These are phyloP conservation scores for Friedmanniomyces simplex DNA, from an alignment of 495 filamentous ascomycete genomes.

Conservation along the genomic window DNA sequence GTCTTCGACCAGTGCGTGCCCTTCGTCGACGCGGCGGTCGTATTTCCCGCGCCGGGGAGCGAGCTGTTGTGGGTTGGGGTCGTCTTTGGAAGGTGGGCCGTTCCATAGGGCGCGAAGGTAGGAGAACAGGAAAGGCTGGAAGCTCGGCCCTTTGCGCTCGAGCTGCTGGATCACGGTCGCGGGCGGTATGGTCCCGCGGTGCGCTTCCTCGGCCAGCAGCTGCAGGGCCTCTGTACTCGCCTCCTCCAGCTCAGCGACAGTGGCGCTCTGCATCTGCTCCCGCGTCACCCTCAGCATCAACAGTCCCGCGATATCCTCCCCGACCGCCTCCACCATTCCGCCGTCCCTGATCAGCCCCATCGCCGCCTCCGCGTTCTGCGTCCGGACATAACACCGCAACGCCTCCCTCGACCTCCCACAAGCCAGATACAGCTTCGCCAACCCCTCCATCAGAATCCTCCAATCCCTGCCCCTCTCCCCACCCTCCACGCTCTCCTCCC, in stretches of 20 bases:
- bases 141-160: conserved; percentile 30
- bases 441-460: conserved; percentile 68
- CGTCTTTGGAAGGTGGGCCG: conserved; percentile 29
- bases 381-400: conserved; percentile 72
- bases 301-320: conserved; percentile 77
- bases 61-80: background rate
- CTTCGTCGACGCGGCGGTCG: conserved; percentile 39
- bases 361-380: conserved; percentile 82
- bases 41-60: conserved; percentile 5
- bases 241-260: conserved; percentile 60
- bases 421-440: conserved; percentile 74
- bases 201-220: conserved; percentile 81
- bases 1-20: conserved; percentile 64
- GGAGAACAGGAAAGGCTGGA: conserved; percentile 70
- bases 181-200: conserved; percentile 74
- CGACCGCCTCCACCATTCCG: conserved; percentile 70
- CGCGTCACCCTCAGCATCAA: conserved; percentile 75
- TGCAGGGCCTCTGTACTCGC: conserved; percentile 69
- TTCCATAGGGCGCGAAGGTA: conserved; percentile 81
- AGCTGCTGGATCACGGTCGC: conserved; percentile 70
- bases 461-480: conserved; percentile 62
- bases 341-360: conserved; percentile 76
- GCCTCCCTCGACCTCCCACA: conserved; percentile 72
- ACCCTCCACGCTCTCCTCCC: conserved; percentile 57
- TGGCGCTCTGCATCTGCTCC: conserved; percentile 55